Evolutionary conservation across 2,329 filamentous ascomycete genomes (phyloP), one percentile per base, ranked within the genome.

Genomic region (Cercospora sesami): DNA sequence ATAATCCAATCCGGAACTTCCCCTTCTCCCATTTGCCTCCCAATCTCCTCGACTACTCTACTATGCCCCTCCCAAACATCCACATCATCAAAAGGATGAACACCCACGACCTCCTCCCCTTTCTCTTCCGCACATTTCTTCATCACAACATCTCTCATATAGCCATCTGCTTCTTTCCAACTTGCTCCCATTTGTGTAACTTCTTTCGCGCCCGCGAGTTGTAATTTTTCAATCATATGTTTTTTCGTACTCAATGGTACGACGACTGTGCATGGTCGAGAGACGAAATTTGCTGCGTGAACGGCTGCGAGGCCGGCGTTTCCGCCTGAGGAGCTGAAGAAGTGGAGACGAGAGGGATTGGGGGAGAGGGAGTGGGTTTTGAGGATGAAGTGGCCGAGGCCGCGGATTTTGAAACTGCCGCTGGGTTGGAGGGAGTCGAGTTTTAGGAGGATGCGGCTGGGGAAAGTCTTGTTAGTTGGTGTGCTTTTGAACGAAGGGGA

Each of bases 281-380:
- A 80, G 6, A 95, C 84, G 2, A 86, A 82, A 26, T 83, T 82
- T 12, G 92, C 90, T 1, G 92, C 90, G 59, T 88, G 89, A 14
- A 92, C 91, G 74, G 91, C 92, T 1, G 92, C 93, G 5, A 96
- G 86, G 1, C 93, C 93, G 4, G 93, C 93, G 77, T 96, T 96
- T 66, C 93, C 93, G 68, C 91, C 92, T 2, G 88, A 91, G 12
- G 90, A 91, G 75, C 87, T 90, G 69, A 68, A 68, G 57, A 63
- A 70, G 59, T 5, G 93, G 92, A 77, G 96, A 31, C 28, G 12
- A 1, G 10, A 7, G 7, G 55, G 45, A 18, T 60, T n/a, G 2
- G 16, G 26, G 61, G 72, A 48, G 64, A 10, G 83, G 80, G 62
- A 78, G 76, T 71, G 30, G 30, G 61, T 23, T 30, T 83, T 82